A percentile compares a stretch with the other conserved stretches of the same genome.
phyloP scores from a whole-genome alignment of 257 asterid genomes.

The Penstemon barbatus region DNA sequence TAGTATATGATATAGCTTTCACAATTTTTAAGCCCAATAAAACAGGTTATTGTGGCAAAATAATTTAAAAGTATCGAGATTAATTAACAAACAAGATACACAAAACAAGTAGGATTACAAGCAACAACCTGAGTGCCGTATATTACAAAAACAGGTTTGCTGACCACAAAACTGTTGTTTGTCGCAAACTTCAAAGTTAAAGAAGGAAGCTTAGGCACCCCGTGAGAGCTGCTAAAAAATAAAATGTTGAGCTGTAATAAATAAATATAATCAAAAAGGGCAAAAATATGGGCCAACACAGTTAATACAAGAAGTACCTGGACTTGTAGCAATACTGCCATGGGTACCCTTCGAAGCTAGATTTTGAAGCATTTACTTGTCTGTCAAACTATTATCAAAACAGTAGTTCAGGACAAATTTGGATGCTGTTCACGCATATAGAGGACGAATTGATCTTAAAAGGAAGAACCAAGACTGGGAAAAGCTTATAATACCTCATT shows the following conservation, averaged over 20 bases:
- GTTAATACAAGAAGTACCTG: slow-evolving; percentile 48
- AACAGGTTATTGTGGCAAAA: background rate
- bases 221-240: slow-evolving; percentile 50
- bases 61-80: background rate
- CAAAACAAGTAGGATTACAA: slow-evolving; percentile 14
- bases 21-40: slow-evolving; percentile 1
- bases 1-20: background rate
- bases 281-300: slow-evolving; percentile 22
- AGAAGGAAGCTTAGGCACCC: slow-evolving; percentile 61
- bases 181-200: slow-evolving; percentile 63
- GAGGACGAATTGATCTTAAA: slow-evolving; percentile 15
- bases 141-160: slow-evolving; percentile 60
- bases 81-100: too few species aligned
- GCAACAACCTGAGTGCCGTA: slow-evolving; percentile 69
- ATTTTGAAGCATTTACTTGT: slow-evolving; percentile 62
- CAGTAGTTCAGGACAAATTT: background rate
- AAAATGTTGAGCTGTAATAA: slow-evolving; percentile 28
- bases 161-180: slow-evolving; percentile 66
- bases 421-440: background rate
- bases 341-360: slow-evolving; percentile 74
- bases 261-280: slow-evolving; percentile 11
- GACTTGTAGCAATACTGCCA: slow-evolving; percentile 84
- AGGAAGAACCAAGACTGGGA: slow-evolving; percentile 6
- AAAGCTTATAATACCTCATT: slow-evolving; percentile 52
- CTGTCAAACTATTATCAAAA: slow-evolving; percentile 54